Evolutionary conservation across 1,284 basidiomycete species (phyloP).

Genomic region (Naganishia sp.): DNA sequence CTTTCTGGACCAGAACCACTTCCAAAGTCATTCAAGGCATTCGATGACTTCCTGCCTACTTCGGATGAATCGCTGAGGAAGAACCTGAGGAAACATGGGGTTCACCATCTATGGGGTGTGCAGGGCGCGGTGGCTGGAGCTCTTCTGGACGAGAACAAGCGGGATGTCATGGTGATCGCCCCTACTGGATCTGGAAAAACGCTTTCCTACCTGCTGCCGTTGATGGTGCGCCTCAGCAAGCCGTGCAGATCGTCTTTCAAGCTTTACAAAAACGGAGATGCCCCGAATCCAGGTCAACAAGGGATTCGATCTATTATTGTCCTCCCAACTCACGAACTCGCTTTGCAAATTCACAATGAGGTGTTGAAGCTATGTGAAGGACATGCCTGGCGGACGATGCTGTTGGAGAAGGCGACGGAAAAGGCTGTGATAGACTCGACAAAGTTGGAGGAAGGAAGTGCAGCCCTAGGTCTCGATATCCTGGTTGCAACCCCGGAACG

Average conservation of each 20-base stretch:
- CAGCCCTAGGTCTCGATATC: constrained; percentile 47
- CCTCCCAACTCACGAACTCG: constrained; percentile 93
- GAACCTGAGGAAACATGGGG: constrained; percentile 54
- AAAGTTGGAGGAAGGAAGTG: constrained; percentile 35
- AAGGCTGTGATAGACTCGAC: constrained; percentile 50
- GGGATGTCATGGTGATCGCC: constrained; percentile 79
- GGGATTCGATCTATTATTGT: constrained; percentile 80
- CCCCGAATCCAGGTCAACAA: constrained; percentile 30
- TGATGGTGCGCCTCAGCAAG: constrained; percentile 66
- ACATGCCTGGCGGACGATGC: constrained; percentile 76
- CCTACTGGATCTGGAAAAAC: constrained; percentile 96
- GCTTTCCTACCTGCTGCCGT: constrained; percentile 79
- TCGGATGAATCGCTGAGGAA: constrained; percentile 40
- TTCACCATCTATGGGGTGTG: constrained; percentile 44
- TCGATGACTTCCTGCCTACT: constrained; percentile 44
- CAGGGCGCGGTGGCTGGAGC: constrained; percentile 47
- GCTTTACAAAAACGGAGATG: constrained; percentile 52
- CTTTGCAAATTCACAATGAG: constrained; percentile 93
- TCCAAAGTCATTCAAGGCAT: constrained; percentile 47
- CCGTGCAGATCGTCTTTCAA: constrained; percentile 57
- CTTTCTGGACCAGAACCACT: constrained; percentile 49
- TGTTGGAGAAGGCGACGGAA: constrained; percentile 77
- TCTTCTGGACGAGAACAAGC: constrained; percentile 35
- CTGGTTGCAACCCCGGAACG: constrained; percentile 54
- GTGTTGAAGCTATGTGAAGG: constrained; percentile 73